Conservation (phyloP, 1,284 basidiomycete species). For the Peniophora sp. region DNA sequence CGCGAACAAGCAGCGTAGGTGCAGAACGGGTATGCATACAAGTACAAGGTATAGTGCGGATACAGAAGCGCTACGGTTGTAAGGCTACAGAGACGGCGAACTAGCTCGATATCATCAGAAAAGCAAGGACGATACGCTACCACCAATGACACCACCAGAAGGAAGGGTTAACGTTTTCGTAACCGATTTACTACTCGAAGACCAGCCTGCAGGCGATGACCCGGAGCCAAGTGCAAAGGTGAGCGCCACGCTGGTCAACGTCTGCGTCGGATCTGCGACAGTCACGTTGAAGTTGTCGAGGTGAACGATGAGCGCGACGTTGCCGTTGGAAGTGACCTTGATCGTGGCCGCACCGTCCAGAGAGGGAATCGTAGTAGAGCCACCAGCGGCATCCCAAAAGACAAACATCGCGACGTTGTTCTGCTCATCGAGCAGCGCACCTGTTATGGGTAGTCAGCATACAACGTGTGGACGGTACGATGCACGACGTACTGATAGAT, state of each 20-base stretch:
- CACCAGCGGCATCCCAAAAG: slow-evolving; percentile 31
- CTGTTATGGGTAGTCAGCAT: too few relatives aligned
- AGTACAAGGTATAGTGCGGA: too few relatives aligned
- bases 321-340: slow-evolving; percentile 27
- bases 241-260: slow-evolving; percentile 16
- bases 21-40: too few relatives aligned
- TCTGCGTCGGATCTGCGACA: slow-evolving; percentile 42
- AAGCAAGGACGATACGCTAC: slow-evolving; percentile 22
- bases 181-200: slow-evolving; percentile 15
- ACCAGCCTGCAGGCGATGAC: slow-evolving; percentile 20
- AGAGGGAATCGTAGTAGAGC: slow-evolving; percentile 5
- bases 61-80: too few relatives aligned
- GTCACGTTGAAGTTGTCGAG: slow-evolving; percentile 31
- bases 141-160: slow-evolving; percentile 23
- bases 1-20: too few relatives aligned
- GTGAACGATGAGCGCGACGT: slow-evolving; percentile 31
- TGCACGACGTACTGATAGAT: slow-evolving; percentile 20
- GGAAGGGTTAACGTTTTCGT: slow-evolving; percentile 16
- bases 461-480: too few relatives aligned
- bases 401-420: slow-evolving; percentile 32
- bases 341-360: slow-evolving; percentile 17
- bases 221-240: slow-evolving; percentile 22
- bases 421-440: slow-evolving; percentile 29
- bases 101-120: slow-evolving; percentile 3
- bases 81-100: too few relatives aligned